Evolutionary conservation across 495 filamentous ascomycete species (phyloP).

Genomic region (Umbilicaria muhlenbergii): DNA sequence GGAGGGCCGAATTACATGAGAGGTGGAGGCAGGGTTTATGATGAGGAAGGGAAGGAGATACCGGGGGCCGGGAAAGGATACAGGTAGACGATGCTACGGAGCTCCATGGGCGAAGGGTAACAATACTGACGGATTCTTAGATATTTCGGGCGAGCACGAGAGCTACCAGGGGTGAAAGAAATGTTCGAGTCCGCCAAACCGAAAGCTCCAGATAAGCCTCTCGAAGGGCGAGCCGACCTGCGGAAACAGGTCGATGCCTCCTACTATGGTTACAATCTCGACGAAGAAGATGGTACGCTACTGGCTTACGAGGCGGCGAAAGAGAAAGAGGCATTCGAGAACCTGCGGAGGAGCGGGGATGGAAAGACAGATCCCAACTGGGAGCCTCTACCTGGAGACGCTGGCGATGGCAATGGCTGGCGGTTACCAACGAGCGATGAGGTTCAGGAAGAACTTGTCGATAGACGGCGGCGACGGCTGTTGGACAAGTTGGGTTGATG

Average conservation of each 20-base stretch:
- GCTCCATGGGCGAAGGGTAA: neutral
- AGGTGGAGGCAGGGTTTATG: constrained; percentile 66
- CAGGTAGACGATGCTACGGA: constrained; percentile 22
- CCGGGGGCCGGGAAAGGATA: constrained; percentile 61
- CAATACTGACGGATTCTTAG: constrained; percentile 13
- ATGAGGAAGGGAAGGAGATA: constrained; percentile 85
- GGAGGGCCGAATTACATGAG: constrained; percentile 98
- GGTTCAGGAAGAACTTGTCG: constrained; percentile 82
- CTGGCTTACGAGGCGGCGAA: constrained; percentile 68
- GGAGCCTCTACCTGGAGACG: constrained; percentile 77
- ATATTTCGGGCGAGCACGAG: constrained; percentile 82
- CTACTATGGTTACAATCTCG: constrained; percentile 90
- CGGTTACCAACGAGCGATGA: constrained; percentile 73
- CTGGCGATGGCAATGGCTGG: constrained; percentile 72
- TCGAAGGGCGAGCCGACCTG: constrained; percentile 52
- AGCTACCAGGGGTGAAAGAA: constrained; percentile 92
- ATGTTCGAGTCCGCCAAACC: constrained; percentile 70
- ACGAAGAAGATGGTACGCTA: constrained; percentile 81
- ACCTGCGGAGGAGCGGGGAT: constrained; percentile 32
- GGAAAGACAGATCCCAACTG: constrained; percentile 42
- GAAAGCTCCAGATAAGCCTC: constrained; percentile 38
- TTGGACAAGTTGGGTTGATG: constrained; percentile 60
- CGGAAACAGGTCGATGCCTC: constrained; percentile 77
- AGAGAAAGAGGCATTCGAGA: constrained; percentile 66
- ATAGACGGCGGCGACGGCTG: constrained; percentile 65